phyloP scores from a whole-genome alignment of 495 filamentous ascomycete species.

The Penicillium maclennaniae region DNA sequence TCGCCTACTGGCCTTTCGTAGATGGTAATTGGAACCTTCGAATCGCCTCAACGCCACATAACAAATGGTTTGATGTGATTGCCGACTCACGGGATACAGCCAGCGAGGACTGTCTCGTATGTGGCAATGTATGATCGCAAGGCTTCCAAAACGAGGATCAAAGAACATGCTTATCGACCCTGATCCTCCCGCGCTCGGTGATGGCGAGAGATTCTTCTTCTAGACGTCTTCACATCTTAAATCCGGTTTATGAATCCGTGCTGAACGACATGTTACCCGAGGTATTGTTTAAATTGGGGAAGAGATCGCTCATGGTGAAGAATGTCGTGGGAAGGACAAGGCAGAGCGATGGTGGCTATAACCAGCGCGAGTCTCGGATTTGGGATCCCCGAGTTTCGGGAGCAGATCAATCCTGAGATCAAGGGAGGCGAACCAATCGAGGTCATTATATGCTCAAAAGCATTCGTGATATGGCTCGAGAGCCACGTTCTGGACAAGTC shows the following conservation, averaged over 20 bases:
- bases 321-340: background rate
- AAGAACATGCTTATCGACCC: background rate
- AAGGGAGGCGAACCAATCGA: background rate
- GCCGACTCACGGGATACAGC: background rate
- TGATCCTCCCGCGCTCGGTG: background rate
- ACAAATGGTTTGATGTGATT: constrained; percentile 6
- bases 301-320: background rate
- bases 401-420: background rate
- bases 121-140: background rate
- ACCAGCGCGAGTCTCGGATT: background rate
- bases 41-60: background rate
- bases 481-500: too few relatives aligned
- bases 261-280: background rate
- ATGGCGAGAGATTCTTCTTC: too few relatives aligned
- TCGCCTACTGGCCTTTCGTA: constrained; percentile 10
- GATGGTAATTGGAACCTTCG: background rate
- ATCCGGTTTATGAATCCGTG: background rate
- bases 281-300: background rate
- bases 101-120: background rate
- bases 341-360: background rate
- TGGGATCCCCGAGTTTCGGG: background rate
- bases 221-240: background rate
- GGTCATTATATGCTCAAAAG: background rate
- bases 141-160: background rate
- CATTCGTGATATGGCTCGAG: too few relatives aligned